Conservation (phyloP, 2,329 filamentous ascomycete species). For the Claviceps sp. region DNA sequence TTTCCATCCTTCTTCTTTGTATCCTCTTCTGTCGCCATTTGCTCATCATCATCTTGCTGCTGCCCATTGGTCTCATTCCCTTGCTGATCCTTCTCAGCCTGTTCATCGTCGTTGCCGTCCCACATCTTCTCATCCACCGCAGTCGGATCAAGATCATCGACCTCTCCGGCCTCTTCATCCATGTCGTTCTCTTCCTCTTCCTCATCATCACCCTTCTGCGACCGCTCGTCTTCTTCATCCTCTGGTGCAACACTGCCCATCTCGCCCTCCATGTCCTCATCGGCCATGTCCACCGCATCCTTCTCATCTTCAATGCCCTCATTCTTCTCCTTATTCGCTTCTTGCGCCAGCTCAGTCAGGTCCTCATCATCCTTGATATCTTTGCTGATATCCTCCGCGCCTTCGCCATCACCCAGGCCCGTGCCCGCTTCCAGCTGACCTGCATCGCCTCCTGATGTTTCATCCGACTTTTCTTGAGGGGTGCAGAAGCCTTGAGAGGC, state of each 20-base stretch:
- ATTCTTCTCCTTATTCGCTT: constrained; percentile 53
- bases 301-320: constrained; percentile 65
- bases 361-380: constrained; percentile 92
- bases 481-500: constrained; percentile 82
- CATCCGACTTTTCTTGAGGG: constrained; percentile 66
- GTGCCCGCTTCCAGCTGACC: constrained; percentile 84
- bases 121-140: constrained; percentile 98
- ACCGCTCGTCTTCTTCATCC: constrained; percentile 45
- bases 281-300: constrained; percentile 83
- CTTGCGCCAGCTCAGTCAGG: constrained; percentile 77
- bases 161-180: constrained; percentile 81
- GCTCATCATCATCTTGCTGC: constrained; percentile 51
- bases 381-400: constrained; percentile 94
- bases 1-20: constrained; percentile 28
- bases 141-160: constrained; percentile 78
- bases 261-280: constrained; percentile 82
- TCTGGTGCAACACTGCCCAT: constrained; percentile 52
- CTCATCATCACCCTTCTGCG: constrained; percentile 48
- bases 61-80: constrained; percentile 59
- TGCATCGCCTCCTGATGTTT: constrained; percentile 51
- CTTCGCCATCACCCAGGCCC: constrained; percentile 87
- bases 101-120: constrained; percentile 73
- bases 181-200: constrained; percentile 60
- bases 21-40: constrained; percentile 45
- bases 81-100: constrained; percentile 71